Base-by-base conservation (phyloP, 352 stramenopile genomes). In the Detonula confervacea region DNA sequence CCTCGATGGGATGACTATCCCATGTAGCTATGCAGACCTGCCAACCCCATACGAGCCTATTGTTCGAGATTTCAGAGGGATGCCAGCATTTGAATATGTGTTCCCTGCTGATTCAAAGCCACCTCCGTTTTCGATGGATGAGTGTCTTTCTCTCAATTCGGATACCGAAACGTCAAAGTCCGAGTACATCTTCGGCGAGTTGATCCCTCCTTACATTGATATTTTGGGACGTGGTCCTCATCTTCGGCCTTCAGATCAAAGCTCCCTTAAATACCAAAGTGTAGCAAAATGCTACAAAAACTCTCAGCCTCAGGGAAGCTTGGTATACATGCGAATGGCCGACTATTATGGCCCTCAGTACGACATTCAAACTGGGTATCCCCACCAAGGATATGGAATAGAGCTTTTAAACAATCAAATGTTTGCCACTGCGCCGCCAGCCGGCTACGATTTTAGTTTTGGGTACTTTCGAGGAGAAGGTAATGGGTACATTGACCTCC, bases 151-250 rank as follows among this genome's bases (percentile, higher is more conserved):
- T 51, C 73, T 95, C 22, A 96, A 96, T 54, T 81, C 83, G 39
- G 84, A 81, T 44, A 74, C 81, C 62, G 61, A 81, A 56, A 78
- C 61, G 39, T 73, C 20, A 54, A 65, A 57, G 33, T 72, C 62
- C 16, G 61, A 91, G 5, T 98, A 96, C 69, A 98, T 98, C 80
- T 98, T 94, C 65, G 96, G 96, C 9, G 96, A 98, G 39, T 80
- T 98, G 0, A 75, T 98, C 0, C 95, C 98, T 56, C 96, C 96
- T 11, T 98, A 97, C 87, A 98, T 98, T 64, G 96, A 99, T 72
- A 92, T 96, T 18, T 83, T 95, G 4, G 96, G 96, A 9, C 83
- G 94, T 12, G 96, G 97, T 16, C 93, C 96, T 35, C 95, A 98
- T 59, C 96, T 99, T 55, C 81, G 97, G 6, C 83, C 91, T 3